Evolutionary conservation across 2,329 filamentous ascomycete species (phyloP).

Genomic region (Fusarium floridanum): DNA sequence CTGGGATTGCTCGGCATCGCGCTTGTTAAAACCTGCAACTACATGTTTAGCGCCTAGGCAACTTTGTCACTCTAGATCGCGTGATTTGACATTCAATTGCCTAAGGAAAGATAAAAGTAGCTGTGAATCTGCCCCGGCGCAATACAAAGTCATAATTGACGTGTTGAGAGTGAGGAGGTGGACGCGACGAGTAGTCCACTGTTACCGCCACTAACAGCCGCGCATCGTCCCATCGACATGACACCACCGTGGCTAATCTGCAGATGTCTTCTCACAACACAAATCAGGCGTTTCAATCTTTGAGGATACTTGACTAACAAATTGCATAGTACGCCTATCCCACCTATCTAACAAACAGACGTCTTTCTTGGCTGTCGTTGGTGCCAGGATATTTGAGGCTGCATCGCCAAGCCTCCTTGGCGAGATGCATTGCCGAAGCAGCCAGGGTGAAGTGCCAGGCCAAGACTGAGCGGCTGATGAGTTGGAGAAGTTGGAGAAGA

Average conservation of each 20-base stretch:
- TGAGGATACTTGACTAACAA: background rate
- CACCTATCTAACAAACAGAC: background rate
- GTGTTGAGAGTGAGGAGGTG: fast-evolving
- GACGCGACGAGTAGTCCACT: background rate
- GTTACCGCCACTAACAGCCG: background rate
- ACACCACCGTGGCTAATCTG: background rate
- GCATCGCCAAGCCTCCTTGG: background rate
- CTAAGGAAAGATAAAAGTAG: too few species aligned
- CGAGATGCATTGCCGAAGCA: background rate
- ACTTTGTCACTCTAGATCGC: background rate
- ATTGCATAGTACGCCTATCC: background rate
- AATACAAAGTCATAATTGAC: background rate
- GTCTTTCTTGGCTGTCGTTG: background rate
- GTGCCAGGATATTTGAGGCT: background rate
- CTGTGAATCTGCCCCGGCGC: too few species aligned
- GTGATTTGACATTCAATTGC: too few species aligned
- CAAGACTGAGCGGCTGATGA: background rate
- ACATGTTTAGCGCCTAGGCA: background rate
- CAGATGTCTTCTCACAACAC: background rate
- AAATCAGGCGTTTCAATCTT: background rate
- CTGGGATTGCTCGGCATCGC: background rate
- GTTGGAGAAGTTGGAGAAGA: background rate
- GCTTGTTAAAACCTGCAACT: background rate
- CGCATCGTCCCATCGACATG: background rate
- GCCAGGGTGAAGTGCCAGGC: background rate